Evolutionary conservation across 768 basidiomycete species (phyloP).

Genomic region (Pleurotus eryngii): DNA sequence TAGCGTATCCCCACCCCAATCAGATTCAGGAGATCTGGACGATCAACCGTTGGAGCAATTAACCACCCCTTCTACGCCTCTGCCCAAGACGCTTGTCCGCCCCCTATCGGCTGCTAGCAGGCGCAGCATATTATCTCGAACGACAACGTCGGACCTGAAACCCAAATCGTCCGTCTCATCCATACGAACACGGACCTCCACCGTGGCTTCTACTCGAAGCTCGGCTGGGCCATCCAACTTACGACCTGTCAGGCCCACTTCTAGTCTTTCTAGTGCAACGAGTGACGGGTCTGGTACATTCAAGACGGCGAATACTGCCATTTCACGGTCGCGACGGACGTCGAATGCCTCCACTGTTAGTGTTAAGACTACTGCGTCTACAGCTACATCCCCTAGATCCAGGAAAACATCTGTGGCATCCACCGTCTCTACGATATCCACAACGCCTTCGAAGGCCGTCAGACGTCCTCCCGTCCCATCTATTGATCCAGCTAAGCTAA

Average conservation of each 20-base stretch:
- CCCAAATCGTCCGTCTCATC: slow-evolving; percentile 32
- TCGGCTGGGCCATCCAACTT: slow-evolving; percentile 12
- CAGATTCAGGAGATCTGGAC: slow-evolving; percentile 18
- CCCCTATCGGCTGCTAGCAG: neutral
- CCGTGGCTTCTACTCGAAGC: slow-evolving; percentile 22
- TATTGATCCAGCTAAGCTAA: slow-evolving; percentile 28
- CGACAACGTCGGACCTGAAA: slow-evolving; percentile 9
- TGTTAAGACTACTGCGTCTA: neutral
- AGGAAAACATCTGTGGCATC: slow-evolving; percentile 15
- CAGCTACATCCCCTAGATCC: slow-evolving; percentile 13
- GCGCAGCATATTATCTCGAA: slow-evolving; percentile 2
- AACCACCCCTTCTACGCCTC: slow-evolving; percentile 7
- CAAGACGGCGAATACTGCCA: slow-evolving; percentile 39
- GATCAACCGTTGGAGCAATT: neutral
- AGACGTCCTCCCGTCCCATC: slow-evolving; percentile 30
- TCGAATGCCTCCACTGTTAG: slow-evolving; percentile 24
- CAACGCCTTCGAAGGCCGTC: neutral
- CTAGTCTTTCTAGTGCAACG: slow-evolving; percentile 19
- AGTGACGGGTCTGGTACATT: slow-evolving; percentile 41
- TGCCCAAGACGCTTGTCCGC: slow-evolving; percentile 8
- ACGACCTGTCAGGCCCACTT: slow-evolving; percentile 11
- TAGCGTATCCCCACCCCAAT: slow-evolving; percentile 13
- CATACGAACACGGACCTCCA: slow-evolving; percentile 27
- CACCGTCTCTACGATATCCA: slow-evolving; percentile 9
- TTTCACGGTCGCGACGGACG: slow-evolving; percentile 26